Evolutionary conservation across 2,329 filamentous ascomycete genomes (phyloP).

Genomic region (Nannizzia gypsea): DNA sequence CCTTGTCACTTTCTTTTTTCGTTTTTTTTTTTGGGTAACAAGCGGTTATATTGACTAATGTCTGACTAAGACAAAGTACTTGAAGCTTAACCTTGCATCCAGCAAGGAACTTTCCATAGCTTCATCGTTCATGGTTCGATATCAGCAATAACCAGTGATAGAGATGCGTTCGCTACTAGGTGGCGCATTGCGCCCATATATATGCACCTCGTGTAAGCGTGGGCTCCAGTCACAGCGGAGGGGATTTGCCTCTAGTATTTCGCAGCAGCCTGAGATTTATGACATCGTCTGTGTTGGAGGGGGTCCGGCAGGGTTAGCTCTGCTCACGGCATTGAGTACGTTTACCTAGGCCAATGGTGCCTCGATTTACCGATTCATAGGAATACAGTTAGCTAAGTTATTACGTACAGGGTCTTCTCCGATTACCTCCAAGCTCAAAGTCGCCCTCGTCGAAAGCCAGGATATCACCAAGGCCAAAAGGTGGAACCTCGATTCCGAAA

Average conservation of each 20-base stretch:
- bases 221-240: slow-evolving; percentile 20
- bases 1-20: not conserved
- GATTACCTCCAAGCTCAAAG: slow-evolving; percentile 60
- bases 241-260: slow-evolving; percentile 25
- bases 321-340: slow-evolving; percentile 64
- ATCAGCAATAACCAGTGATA: not conserved
- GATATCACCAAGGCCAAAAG: slow-evolving; percentile 58
- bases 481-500: slow-evolving; percentile 53
- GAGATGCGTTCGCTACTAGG: slow-evolving; percentile 26
- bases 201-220: slow-evolving; percentile 31
- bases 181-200: slow-evolving; percentile 26
- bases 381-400: slow-evolving; percentile 6
- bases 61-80: not conserved
- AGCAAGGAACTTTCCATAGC: not conserved
- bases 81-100: not conserved
- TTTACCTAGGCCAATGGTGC: slow-evolving; percentile 5
- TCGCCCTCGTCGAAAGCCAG: slow-evolving; percentile 85
- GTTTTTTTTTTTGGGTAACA: not conserved
- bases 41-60: not conserved
- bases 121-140: not conserved
- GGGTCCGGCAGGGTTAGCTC: slow-evolving; percentile 76
- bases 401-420: slow-evolving; percentile 56
- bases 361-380: not conserved
- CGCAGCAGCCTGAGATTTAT: slow-evolving; percentile 57
- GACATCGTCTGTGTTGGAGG: slow-evolving; percentile 88